Conservation (phyloP, 2,329 filamentous ascomycete species). For the Cyclaneusma minus region DNA sequence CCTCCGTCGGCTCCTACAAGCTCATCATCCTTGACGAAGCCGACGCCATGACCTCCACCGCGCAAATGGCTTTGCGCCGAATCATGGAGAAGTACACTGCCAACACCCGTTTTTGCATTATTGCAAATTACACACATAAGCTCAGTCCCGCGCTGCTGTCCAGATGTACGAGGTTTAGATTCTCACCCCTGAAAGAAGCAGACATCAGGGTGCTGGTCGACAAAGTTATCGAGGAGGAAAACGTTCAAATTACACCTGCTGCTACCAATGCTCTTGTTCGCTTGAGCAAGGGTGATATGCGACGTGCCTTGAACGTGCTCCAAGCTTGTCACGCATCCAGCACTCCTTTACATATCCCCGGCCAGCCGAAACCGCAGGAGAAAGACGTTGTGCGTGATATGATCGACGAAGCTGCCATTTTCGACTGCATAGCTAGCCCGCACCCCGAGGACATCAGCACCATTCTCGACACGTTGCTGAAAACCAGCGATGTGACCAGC, state of each 20-base stretch:
- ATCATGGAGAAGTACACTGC: slow-evolving; percentile 99
- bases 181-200: slow-evolving; percentile 77
- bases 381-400: slow-evolving; percentile 61
- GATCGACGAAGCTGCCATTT: slow-evolving; percentile 85
- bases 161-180: slow-evolving; percentile 85
- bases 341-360: slow-evolving; percentile 50
- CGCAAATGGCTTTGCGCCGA: slow-evolving; percentile 88
- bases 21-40: slow-evolving; percentile 96
- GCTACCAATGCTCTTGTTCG: slow-evolving; percentile 73
- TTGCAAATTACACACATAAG: slow-evolving; percentile 98
- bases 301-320: slow-evolving; percentile 82
- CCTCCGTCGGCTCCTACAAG: slow-evolving; percentile 63
- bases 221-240: slow-evolving; percentile 76
- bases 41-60: slow-evolving; percentile 98
- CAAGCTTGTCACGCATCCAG: slow-evolving; percentile 94
- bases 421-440: slow-evolving; percentile 92
- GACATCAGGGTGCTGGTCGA: slow-evolving; percentile 81
- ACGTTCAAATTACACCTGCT: slow-evolving; percentile 65
- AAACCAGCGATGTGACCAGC: slow-evolving; percentile 74
- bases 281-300: slow-evolving; percentile 91
- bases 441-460: slow-evolving; percentile 76
- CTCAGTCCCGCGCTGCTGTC: slow-evolving; percentile 85
- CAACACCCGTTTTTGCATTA: slow-evolving; percentile 95
- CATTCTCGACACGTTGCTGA: slow-evolving; percentile 71
- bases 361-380: slow-evolving; percentile 42